phyloP scores from a whole-genome alignment of 2,329 filamentous ascomycete species.

The Magnaporthiopsis incrustans region DNA sequence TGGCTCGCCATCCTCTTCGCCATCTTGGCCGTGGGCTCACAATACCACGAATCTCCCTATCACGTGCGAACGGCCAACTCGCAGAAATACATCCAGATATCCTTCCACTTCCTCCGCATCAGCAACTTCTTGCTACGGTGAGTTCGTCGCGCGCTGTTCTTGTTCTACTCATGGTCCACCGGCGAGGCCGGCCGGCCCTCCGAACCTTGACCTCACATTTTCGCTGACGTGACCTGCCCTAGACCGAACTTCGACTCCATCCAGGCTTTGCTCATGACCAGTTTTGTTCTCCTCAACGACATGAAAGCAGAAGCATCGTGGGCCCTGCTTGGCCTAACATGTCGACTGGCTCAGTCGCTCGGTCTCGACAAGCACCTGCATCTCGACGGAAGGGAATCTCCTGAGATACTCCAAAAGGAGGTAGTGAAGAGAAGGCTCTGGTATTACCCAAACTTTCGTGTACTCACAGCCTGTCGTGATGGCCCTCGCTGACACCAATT shows the following conservation, averaged over 20 bases:
- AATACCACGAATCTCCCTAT: constrained; percentile 58
- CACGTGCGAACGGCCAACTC: constrained; percentile 51
- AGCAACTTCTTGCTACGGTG: constrained; percentile 56
- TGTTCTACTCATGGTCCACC: no score
- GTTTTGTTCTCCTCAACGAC: constrained; percentile 57
- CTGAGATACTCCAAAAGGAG: constrained; percentile 42
- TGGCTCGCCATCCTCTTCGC: constrained; percentile 60
- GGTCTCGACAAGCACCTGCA: constrained; percentile 46
- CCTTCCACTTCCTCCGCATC: constrained; percentile 55
- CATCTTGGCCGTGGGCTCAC: constrained; percentile 56
- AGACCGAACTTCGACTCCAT: constrained; percentile 59
- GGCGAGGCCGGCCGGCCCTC: no score
- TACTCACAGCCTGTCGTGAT: not conserved
- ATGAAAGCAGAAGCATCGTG: constrained; percentile 64
- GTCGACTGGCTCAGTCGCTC: constrained; percentile 56
- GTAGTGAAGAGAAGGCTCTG: constrained; percentile 48
- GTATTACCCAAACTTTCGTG: constrained; percentile 21
- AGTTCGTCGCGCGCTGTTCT: constrained; percentile 7
- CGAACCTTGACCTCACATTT: constrained; percentile 7
- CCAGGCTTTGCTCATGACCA: constrained; percentile 53
- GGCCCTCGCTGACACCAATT: not conserved
- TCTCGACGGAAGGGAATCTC: constrained; percentile 37
- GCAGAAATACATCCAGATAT: constrained; percentile 55
- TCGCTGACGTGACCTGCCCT: not conserved
- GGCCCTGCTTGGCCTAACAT: constrained; percentile 56